Base-by-base conservation (phyloP, 768 basidiomycete genomes). In the Suillus ampliporus region DNA sequence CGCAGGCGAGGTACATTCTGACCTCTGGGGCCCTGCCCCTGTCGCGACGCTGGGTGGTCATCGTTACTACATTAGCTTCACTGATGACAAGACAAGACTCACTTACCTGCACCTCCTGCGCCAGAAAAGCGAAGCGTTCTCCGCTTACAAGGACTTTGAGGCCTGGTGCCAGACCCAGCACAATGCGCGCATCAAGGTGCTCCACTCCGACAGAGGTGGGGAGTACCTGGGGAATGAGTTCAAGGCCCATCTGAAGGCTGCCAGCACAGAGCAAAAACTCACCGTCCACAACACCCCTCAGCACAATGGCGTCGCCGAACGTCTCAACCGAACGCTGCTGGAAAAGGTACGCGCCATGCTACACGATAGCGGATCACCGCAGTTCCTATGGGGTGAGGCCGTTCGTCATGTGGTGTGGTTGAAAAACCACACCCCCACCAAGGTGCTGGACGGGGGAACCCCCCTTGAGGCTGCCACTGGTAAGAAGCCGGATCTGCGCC, bases 11-110 rank as follows among this genome's bases (percentile, higher is more conserved):
- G 71, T 79, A 14, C 73, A 78, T 47, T 71, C 71, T 0, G 76
- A 82, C 64, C 62, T 82, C 2, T 81, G 78, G 77, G 78, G 78
- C 21, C 77, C 77, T 5, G 63, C 76, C 17, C 68, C 64, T 3
- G 60, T 62, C 14, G 31, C 43, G 8, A 62, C 68, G 2, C 21
- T 60, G 14, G 40, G 59, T n/a, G 68, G 69, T 8, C 44, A 47
- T 3, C 8, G 54, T 0, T 72, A 72, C 40, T 64, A 60, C 38
- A 54, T 70, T 7, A 60, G 64, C 1, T 69, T 74, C 50, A 68
- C 65, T 4, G 72, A 75, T 50, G 68, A 74, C 50, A 43, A 61
- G 21, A 64, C 68, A 0, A 0, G 34, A 1, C 34, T 48, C 31
- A 60, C 59, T n/a, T 23, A 50, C 46, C 19, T 51, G 1, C 38